Evolutionary conservation across 2,329 filamentous ascomycete genomes (phyloP).

Genomic region (Beauveria australis): DNA sequence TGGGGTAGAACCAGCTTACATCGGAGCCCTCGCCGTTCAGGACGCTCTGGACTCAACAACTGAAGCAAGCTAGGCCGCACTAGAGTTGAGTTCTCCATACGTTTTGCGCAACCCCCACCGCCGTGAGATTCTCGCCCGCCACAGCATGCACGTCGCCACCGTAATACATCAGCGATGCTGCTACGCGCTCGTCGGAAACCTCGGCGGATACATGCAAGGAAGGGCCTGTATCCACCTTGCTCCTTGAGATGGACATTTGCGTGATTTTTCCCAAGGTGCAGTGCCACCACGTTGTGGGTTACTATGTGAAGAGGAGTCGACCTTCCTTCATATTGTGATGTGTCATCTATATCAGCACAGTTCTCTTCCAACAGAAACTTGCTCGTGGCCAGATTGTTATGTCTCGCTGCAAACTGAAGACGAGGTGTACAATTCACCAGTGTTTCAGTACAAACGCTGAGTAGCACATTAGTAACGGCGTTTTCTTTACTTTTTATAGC

Average conservation of each 20-base stretch:
- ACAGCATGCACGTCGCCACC: not conserved
- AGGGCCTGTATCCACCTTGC: not conserved
- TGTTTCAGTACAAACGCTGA: not conserved
- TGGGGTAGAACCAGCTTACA: not conserved
- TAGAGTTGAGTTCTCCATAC: not conserved
- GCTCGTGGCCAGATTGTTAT: not conserved
- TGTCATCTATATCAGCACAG: not conserved
- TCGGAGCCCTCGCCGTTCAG: not conserved
- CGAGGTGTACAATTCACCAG: not conserved
- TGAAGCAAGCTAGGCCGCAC: not conserved
- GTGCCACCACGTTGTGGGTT: not conserved
- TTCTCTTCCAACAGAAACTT: not conserved
- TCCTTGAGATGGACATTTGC: not conserved
- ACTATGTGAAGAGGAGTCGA: not conserved
- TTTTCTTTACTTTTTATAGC: not conserved
- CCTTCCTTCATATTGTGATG: not conserved
- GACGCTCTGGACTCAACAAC: not conserved
- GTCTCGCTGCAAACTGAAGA: not conserved
- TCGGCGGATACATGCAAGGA: not conserved
- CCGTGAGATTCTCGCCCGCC: not conserved
- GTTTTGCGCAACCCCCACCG: not conserved
- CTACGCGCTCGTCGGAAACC: not conserved
- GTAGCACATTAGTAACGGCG: not conserved
- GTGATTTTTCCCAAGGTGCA: not conserved
- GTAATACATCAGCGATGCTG: not conserved